These are phyloP conservation scores for Penicillium sp. DNA, from an alignment of 2,329 filamentous ascomycete genomes.

Conservation along the genomic window DNA sequence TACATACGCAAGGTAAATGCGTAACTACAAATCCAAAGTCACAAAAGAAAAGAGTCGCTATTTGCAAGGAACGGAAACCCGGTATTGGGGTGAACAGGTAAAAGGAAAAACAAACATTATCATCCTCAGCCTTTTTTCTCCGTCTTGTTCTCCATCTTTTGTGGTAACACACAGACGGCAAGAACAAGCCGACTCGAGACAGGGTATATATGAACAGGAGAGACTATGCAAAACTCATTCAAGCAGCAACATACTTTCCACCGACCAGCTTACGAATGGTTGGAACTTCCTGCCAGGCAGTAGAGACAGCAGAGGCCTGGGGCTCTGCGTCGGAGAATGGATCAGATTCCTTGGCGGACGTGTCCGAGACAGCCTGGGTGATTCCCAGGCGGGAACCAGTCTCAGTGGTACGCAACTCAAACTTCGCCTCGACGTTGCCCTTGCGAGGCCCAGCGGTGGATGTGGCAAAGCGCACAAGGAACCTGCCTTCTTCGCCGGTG, in stretches of 20 bases:
- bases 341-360: conserved; percentile 41
- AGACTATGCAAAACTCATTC: conserved; percentile 12
- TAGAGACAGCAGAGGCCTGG: conserved; percentile 34
- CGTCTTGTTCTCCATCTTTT: background rate
- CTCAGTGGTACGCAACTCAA: conserved; percentile 67
- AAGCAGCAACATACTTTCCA: conserved; percentile 72
- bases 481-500: conserved; percentile 63
- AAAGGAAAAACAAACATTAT: conserved; percentile 6
- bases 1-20: conserved; percentile 18
- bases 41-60: conserved; percentile 25
- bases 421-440: conserved; percentile 80
- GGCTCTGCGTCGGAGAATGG: conserved; percentile 54
- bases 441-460: conserved; percentile 72
- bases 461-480: conserved; percentile 81
- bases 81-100: conserved; percentile 7
- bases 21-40: conserved; percentile 17
- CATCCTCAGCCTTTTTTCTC: conserved; percentile 2
- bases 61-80: conserved; percentile 19
- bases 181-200: background rate
- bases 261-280: conserved; percentile 70
- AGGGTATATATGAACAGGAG: conserved; percentile 23
- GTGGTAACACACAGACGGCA: background rate
- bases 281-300: conserved; percentile 69
- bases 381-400: conserved; percentile 70
- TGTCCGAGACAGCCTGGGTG: conserved; percentile 39